Conservation (phyloP, 768 basidiomycete species). For the Tylopilus plumbeoviolaceoides region DNA sequence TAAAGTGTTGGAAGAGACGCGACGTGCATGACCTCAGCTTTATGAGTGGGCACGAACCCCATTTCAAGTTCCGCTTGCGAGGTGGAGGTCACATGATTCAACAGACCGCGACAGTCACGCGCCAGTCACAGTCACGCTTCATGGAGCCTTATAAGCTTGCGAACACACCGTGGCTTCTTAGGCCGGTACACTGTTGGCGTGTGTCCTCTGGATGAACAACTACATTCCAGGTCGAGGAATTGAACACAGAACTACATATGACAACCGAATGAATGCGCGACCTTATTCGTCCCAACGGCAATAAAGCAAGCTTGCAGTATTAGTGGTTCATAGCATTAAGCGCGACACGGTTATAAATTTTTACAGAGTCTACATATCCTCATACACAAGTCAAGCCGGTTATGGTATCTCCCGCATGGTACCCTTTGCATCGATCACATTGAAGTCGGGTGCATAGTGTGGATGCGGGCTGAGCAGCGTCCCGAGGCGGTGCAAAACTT, state of each 20-base stretch:
- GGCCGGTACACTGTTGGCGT: no score
- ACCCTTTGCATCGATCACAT: conserved; percentile 25
- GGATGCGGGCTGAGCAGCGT: conserved; percentile 58
- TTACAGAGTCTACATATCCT: no score
- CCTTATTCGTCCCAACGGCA: neutral
- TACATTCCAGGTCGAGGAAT: neutral
- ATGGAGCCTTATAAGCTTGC: no score
- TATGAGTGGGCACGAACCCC: conserved; percentile 30
- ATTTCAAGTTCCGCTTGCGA: conserved; percentile 33
- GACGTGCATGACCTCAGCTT: conserved; percentile 26
- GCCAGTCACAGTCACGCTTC: conserved; percentile 25
- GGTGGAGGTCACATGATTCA: conserved; percentile 30
- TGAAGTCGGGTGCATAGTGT: conserved; percentile 54
- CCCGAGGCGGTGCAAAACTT: conserved; percentile 65
- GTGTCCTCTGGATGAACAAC: no score
- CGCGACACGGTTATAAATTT: neutral
- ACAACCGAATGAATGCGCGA: conserved; percentile 1
- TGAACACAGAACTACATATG: neutral
- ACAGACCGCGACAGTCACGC: conserved; percentile 36
- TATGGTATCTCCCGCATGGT: conserved; percentile 13
- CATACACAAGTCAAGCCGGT: neutral
- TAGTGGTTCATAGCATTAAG: no score
- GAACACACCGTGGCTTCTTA: no score
- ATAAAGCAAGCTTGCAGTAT: neutral
- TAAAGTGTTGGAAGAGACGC: conserved; percentile 26